A percentile compares a stretch with the other conserved stretches of the same genome.
Evolutionary conservation across 345 rosid species (phyloP).

Genomic region (Citrus sinensis): DNA sequence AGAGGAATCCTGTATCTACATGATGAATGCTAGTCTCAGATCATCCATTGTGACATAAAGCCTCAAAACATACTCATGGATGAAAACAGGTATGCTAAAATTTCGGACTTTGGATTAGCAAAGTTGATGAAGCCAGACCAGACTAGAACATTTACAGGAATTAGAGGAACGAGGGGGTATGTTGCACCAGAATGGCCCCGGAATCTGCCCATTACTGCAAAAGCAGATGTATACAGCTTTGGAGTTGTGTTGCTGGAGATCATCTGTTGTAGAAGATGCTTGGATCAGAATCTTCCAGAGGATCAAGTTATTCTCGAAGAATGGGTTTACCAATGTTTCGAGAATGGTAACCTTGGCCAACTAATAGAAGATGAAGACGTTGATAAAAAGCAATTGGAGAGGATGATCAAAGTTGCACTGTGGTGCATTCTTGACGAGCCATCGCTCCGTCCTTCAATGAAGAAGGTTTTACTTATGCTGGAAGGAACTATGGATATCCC

Average conservation of each 20-base stretch:
- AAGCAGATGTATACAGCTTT: constrained; percentile 36
- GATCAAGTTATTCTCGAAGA: constrained; percentile 19
- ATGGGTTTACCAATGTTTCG: constrained; percentile 21
- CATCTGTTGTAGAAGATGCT: constrained; percentile 10
- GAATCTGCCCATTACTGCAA: constrained; percentile 24
- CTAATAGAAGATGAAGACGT: constrained; percentile 14
- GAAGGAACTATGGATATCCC: constrained; percentile 14
- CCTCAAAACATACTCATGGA: constrained; percentile 27
- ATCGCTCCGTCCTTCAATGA: background rate
- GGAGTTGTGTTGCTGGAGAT: constrained; percentile 30
- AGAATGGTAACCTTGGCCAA: background rate
- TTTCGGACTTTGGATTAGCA: constrained; percentile 31
- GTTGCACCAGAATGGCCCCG: constrained; percentile 32
- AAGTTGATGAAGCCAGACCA: constrained; percentile 32
- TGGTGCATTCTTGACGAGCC: too few species aligned
- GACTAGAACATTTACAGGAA: constrained; percentile 20
- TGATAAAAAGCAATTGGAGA: background rate
- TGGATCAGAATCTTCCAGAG: constrained; percentile 4
- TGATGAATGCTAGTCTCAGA: constrained; percentile 28
- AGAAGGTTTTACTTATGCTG: constrained; percentile 6
- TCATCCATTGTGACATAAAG: constrained; percentile 33
- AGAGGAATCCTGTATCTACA: constrained; percentile 25
- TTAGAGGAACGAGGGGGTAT: constrained; percentile 27
- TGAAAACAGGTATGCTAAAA: constrained; percentile 14
- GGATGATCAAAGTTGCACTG: too few species aligned